These are phyloP conservation scores for Akanthomyces lecanii DNA, from an alignment of 2,329 filamentous ascomycete species.

Conservation along the genomic window DNA sequence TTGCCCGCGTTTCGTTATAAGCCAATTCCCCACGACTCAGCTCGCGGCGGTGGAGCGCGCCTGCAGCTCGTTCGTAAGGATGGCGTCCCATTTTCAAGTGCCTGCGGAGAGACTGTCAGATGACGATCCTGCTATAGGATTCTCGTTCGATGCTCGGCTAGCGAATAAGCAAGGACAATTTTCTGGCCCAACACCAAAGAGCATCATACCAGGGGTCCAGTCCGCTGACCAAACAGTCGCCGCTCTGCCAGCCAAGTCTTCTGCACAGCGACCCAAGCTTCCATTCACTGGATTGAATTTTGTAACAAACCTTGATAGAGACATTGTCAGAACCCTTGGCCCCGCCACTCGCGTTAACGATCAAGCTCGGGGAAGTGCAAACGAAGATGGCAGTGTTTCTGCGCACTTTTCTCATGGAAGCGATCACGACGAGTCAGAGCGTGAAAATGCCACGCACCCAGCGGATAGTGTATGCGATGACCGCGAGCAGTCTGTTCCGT, in stretches of 20 bases:
- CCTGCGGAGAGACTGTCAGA: conserved; percentile 17
- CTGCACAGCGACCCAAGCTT: not conserved
- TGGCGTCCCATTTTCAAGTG: conserved; percentile 2
- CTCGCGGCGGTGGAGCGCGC: not conserved
- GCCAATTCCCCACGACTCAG: not conserved
- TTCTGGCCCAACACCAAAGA: conserved; percentile 9
- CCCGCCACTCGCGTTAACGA: not conserved
- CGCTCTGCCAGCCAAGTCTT: not conserved
- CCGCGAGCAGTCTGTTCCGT: not conserved
- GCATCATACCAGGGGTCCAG: not conserved
- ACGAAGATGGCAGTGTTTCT: not conserved
- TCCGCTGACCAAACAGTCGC: not conserved
- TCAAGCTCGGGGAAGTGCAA: not conserved
- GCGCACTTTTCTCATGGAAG: not conserved
- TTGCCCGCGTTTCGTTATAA: not conserved
- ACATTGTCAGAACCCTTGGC: not conserved
- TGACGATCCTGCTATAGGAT: conserved; percentile 17
- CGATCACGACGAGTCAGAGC: not conserved
- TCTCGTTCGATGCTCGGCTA: conserved; percentile 19
- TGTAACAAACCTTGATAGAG: not conserved
- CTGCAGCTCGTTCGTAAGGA: not conserved
- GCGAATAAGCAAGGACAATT: conserved; percentile 22
- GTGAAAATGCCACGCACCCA: not conserved
- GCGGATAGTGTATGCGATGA: not conserved
- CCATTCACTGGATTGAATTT: not conserved